Base-by-base conservation (phyloP, 73 alveolate species). In the Paramecium sonneborni region DNA sequence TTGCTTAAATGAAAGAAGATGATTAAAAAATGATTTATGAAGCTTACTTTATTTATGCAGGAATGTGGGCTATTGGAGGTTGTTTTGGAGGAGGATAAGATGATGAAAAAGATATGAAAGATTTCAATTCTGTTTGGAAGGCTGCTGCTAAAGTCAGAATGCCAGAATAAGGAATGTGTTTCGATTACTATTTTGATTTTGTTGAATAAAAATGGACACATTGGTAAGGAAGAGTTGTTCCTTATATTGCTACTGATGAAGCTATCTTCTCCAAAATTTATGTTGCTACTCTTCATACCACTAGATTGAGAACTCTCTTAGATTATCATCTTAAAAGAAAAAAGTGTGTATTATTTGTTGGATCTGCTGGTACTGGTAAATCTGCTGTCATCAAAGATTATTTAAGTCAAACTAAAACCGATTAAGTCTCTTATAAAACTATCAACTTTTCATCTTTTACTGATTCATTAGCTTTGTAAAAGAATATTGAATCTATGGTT, bases 311-410 rank as follows among this genome's bases (percentile, higher is more conserved):
- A 92, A 95, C 94, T 93, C 92, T 98, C 8, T 93, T 98, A 44
- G 99, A 97, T 85, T 94, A 97, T 44, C 98, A 97, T 95, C 95
- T 96, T 5, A 93, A 87, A 28, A 97, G 95, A 95, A 97, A 94
- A 95, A 97, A 96, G 95, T 99, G 98, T 41, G 99, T 93, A 20
- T 95, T 96, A 79, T 98, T 96, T 88, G 99, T 98, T 15, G 99
- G 99, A 70, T 97, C 98, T 18, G 99, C 99, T 67, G 99, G 99
- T 91, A 98, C 99, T 57, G 99, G 99, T 91, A 99, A 99, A 96
- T 97, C 99, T 7, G 98, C 99, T 34, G 97, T 99, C 44, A 97
- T 98, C 74, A 98, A 98, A 96, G 99, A 99, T 93, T 99, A 96
- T 96, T 96, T 99, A 93, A 94, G 98, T 43, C 93, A 92, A 21